Percentiles rank a stretch among this genome's conserved stretches.
Evolutionary conservation across 2,329 filamentous ascomycete species (phyloP).

Genomic region (Colletotrichum brevisporum): DNA sequence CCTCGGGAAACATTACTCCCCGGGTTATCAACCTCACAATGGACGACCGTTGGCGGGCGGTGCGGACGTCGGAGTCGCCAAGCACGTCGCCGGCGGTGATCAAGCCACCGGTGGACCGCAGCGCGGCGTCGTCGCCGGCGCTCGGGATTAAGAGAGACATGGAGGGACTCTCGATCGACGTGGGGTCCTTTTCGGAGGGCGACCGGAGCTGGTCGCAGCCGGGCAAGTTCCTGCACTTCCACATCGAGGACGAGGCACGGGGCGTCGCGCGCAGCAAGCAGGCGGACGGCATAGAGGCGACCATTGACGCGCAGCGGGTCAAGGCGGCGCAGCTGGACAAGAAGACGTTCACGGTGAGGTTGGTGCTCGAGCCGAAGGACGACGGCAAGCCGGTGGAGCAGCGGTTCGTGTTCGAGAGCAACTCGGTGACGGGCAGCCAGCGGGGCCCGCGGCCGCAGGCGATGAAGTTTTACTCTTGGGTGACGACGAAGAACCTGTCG

Average conservation of each 20-base stretch:
- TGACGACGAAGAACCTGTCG: conserved; percentile 25
- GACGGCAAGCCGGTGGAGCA: conserved; percentile 24
- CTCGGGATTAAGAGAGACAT: conserved; percentile 7
- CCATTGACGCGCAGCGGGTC: conserved; percentile 21
- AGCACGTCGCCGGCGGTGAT: conserved; percentile 2
- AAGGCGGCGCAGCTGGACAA: conserved; percentile 27
- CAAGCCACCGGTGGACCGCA: conserved; percentile 17
- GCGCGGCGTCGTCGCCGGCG: conserved; percentile 27
- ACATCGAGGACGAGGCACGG: conserved; percentile 28
- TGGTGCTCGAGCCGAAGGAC: conserved; percentile 25
- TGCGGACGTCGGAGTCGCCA: conserved; percentile 37
- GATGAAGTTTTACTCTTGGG: conserved; percentile 36
- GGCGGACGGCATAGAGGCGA: conserved; percentile 29
- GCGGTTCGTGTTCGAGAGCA: conserved; percentile 18
- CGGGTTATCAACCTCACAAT: conserved; percentile 21
- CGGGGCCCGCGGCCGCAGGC: conserved; percentile 27
- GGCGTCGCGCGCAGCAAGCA: conserved; percentile 11
- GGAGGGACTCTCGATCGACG: conserved; percentile 23
- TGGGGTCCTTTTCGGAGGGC: conserved; percentile 30
- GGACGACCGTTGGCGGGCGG: conserved; percentile 35
- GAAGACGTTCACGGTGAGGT: conserved; percentile 13
- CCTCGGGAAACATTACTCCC: conserved; percentile 25
- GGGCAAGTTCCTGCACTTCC: conserved; percentile 23
- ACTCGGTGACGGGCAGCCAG: conserved; percentile 27
- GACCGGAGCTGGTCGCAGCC: conserved; percentile 23